Evolutionary conservation across 306 rosid genomes (phyloP).

Genomic region (Citrullus colocynthis): DNA sequence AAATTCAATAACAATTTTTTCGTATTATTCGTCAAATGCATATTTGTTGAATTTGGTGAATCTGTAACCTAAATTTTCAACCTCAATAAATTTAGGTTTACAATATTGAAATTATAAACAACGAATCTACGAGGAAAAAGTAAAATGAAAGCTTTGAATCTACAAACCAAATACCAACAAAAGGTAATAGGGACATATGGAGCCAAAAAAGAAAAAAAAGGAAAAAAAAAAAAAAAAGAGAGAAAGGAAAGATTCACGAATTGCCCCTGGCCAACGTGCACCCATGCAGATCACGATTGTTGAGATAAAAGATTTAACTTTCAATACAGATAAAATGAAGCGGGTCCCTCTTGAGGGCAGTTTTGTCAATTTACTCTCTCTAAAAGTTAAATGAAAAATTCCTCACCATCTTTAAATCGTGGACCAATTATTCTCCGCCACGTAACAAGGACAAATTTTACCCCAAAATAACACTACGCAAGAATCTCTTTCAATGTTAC

Average conservation of each 20-base stretch:
- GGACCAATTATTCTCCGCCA: background rate
- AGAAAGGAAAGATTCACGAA: background rate
- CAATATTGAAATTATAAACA: no score
- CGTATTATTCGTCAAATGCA: no score
- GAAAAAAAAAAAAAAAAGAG: background rate
- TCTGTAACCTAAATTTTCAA: no score
- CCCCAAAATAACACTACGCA: background rate
- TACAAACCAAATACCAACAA: background rate
- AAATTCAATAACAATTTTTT: no score
- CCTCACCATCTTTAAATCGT: background rate
- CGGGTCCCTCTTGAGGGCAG: background rate
- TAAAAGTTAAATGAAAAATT: background rate
- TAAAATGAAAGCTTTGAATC: background rate
- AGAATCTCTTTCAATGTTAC: background rate
- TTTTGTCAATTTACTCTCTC: background rate
- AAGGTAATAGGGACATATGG: background rate
- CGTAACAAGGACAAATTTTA: background rate
- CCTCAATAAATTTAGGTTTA: no score
- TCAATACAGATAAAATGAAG: background rate
- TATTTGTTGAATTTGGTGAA: no score
- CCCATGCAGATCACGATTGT: constrained; percentile 3
- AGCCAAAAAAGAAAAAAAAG: background rate
- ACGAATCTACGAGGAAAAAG: no score
- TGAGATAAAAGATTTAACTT: background rate
- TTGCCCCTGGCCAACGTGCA: constrained; percentile 1